Base-by-base conservation (phyloP, 23 red algal species). In the Cyanidioschyzon merolae region DNA sequence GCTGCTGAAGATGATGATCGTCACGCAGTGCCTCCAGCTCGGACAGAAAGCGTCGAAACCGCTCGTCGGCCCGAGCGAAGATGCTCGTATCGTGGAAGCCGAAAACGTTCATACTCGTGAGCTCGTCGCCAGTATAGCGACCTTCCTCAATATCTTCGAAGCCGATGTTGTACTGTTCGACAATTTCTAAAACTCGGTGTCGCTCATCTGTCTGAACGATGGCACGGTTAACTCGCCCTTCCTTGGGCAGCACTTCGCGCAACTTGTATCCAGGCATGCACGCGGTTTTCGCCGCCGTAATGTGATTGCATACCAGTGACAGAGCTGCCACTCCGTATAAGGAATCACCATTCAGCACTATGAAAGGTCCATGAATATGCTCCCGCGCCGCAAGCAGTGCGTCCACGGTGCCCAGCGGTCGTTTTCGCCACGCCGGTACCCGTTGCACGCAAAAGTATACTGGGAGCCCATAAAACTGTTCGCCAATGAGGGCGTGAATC, bases 51-150 rank as follows among this genome's bases (percentile, higher is more conserved):
- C 38, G 38, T 34, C 78, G 40, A 76, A 88, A 76, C 78, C 88
- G 88, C 21, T 81, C 74, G 77, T 79, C 74, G 31, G 87, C 87
- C 78, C 84, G 87, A 7, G 54, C 40, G 39, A 95, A 75, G 37
- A 88, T 41, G 58, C 57, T 63, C 7, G 81, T 85, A 71, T 25
- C 63, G 58, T 77, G 74, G 41, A 95, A 89, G 16, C 79, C 90
- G 76, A 95, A 95, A 32, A 95, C 89, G 63, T 95, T 95, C 90
- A 95, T 95, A 39, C 79, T 84, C 2, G 90, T 89, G 39, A 95
- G 82, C 45, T 95, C 90, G 67, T 86, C 87, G 58, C 90, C 90
- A 38, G 90, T 80, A 57, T 89, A 95, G 25, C 83, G 86, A 63
- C 85, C 90, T 34, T 77, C 57, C 34, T 41, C 39, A 16, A 95